Conservation (phyloP, 164 flowering plant species). For the Tetrastigma voinierianum region DNA sequence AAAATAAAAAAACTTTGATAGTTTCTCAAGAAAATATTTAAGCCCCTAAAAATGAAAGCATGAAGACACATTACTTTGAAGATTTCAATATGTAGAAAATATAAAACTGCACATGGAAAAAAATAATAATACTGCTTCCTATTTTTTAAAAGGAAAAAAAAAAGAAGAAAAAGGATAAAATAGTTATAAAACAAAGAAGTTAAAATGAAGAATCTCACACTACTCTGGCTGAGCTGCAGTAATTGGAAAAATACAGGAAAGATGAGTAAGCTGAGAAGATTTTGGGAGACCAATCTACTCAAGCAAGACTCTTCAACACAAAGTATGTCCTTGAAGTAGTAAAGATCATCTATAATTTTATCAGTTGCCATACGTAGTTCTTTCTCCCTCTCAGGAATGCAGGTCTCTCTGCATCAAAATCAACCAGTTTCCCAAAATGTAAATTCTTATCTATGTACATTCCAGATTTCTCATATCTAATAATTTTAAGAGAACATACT, state of each 20-base stretch:
- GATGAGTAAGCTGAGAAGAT: constrained; percentile 42
- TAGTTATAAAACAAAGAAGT: background rate
- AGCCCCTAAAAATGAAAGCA: no score
- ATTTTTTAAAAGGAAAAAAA: background rate
- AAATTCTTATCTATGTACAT: background rate
- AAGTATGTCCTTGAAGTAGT: constrained; percentile 58
- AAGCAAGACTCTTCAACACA: constrained; percentile 36
- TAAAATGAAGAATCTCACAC: constrained; percentile 30
- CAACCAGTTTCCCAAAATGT: constrained; percentile 4
- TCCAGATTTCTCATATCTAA: background rate
- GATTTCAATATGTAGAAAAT: no score
- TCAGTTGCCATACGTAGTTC: constrained; percentile 41
- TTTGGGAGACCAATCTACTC: constrained; percentile 32
- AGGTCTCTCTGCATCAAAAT: constrained; percentile 38
- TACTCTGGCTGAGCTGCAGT: constrained; percentile 26
- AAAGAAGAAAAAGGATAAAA: background rate
- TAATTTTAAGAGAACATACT: constrained; percentile 30
- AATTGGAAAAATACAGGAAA: constrained; percentile 47
- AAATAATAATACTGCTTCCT: no score
- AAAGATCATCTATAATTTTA: constrained; percentile 54
- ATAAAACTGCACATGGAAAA: no score
- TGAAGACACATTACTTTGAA: no score
- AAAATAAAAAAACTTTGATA: no score
- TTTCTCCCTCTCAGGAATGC: constrained; percentile 25
- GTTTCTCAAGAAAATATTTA: no score